A percentile compares a stretch with the other conserved stretches of the same genome.
Evolutionary conservation across 78 protist genomes (phyloP).

Genomic region (Emiliania huxleyi): DNA sequence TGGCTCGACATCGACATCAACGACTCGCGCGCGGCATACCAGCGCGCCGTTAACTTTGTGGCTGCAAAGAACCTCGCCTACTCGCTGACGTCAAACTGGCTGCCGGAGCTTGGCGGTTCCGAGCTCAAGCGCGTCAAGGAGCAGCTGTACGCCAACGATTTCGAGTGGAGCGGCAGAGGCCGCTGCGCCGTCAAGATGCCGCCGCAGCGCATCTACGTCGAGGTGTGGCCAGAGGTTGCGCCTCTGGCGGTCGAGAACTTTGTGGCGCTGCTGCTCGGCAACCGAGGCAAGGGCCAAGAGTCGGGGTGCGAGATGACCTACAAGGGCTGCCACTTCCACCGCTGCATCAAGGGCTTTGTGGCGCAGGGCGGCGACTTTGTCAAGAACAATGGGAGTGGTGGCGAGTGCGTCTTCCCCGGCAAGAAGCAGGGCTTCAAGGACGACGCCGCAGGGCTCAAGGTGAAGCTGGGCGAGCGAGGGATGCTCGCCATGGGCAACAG

Average conservation of each 20-base stretch:
- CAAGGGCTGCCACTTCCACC: not conserved
- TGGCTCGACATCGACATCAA: conserved; percentile 18
- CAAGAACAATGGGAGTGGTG: not conserved
- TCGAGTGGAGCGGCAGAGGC: not conserved
- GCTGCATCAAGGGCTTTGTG: not conserved
- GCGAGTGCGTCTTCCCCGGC: not conserved
- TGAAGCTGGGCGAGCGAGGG: not conserved
- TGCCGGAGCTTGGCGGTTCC: not conserved
- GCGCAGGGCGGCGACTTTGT: conserved; percentile 21
- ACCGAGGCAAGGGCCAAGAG: conserved; percentile 1
- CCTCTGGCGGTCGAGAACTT: conserved; percentile 13
- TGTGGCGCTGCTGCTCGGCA: not conserved
- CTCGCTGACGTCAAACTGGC: not conserved
- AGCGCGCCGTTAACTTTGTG: not conserved
- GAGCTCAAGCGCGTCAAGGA: not conserved
- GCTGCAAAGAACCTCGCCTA: not conserved
- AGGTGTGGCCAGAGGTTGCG: conserved; percentile 13
- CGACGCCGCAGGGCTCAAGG: not conserved
- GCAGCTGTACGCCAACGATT: not conserved
- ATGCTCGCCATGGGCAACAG: conserved; percentile 21
- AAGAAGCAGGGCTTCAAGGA: conserved; percentile 12
- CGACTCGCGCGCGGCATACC: not conserved
- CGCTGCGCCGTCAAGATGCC: not conserved
- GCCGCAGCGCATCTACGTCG: not conserved
- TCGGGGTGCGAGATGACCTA: not conserved